These are phyloP conservation scores for Arabidopsis thaliana DNA, from an alignment of 345 rosid genomes.

Conservation along the genomic window TAIR10.1 NC_003075.7:14386501-14387000, in stretches of 20 bases:
- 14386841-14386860: slow-evolving; percentile 44
- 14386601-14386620: slow-evolving; percentile 48
- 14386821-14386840: slow-evolving; percentile 51
- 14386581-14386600: slow-evolving; percentile 46
- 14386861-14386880: slow-evolving; percentile 41
- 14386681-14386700: slow-evolving; percentile 43
- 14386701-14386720: slow-evolving; percentile 42
- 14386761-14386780: slow-evolving; percentile 52
- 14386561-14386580: slow-evolving; percentile 57
- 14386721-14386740: slow-evolving; percentile 44
- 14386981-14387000: slow-evolving; percentile 27
- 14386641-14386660: slow-evolving; percentile 46
- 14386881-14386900: slow-evolving; percentile 50
- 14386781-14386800: slow-evolving; percentile 41
- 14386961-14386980: slow-evolving; percentile 55
- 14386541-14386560: slow-evolving; percentile 50
- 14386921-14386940: slow-evolving; percentile 46
- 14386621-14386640: slow-evolving; percentile 40
- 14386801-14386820: slow-evolving; percentile 49
- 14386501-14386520: slow-evolving; percentile 42
- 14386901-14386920: slow-evolving; percentile 53
- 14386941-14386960: slow-evolving; percentile 50
- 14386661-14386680: slow-evolving; percentile 53
- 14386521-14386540: slow-evolving; percentile 39
- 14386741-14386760: slow-evolving; percentile 44